Evolutionary conservation across 73 alveolate species (phyloP).

Genomic region (Paramecium pentaurelia): DNA sequence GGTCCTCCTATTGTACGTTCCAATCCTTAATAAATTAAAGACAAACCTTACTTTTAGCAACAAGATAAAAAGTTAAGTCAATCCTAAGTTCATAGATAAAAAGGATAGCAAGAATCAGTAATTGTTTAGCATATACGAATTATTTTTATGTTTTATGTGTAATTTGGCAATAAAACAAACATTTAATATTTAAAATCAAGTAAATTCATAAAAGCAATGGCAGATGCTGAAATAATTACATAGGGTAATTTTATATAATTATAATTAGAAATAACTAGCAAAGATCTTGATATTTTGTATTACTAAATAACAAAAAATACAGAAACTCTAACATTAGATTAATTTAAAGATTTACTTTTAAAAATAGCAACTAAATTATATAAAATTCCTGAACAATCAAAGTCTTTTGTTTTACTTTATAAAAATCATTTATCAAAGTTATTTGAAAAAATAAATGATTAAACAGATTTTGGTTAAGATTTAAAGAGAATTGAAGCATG

Average conservation of each 20-base stretch:
- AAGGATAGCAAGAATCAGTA: background rate
- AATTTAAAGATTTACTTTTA: background rate
- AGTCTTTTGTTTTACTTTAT: background rate
- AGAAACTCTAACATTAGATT: background rate
- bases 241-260: background rate
- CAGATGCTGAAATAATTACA: slow-evolving; percentile 7
- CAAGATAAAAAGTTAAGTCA: background rate
- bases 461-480: slow-evolving; percentile 28
- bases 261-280: background rate
- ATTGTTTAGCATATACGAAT: background rate
- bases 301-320: background rate
- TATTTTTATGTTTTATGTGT: slow-evolving; percentile 28
- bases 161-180: slow-evolving; percentile 53
- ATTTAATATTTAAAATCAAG: slow-evolving; percentile 45
- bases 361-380: background rate
- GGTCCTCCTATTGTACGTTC: background rate
- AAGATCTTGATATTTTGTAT: slow-evolving; percentile 8
- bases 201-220: slow-evolving; percentile 39
- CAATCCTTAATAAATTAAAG: background rate
- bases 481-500: background rate
- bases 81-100: background rate
- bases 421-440: background rate
- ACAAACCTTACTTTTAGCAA: background rate
- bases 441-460: background rate
- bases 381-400: background rate